These are phyloP conservation scores for Tylopilus sp. DNA, from an alignment of 768 basidiomycete species.

Conservation along the genomic window DNA sequence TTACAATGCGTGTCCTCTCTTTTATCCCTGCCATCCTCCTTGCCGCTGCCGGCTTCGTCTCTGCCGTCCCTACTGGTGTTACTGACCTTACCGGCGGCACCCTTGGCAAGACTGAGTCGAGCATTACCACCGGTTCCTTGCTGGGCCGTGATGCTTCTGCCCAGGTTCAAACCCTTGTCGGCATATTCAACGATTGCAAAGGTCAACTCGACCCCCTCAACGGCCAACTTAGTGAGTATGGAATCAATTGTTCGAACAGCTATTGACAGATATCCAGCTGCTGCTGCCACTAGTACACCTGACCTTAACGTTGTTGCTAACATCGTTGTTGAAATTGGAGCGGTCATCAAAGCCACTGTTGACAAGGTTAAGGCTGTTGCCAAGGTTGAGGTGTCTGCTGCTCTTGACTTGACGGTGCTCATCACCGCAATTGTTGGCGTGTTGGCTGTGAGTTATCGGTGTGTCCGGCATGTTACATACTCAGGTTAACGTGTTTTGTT, in stretches of 20 bases:
- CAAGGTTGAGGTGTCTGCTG: neutral
- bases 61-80: constrained; percentile 6
- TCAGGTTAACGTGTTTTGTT: neutral
- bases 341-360: neutral
- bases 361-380: neutral
- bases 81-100: no score
- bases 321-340: constrained; percentile 1
- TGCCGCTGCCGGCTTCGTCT: constrained; percentile 15
- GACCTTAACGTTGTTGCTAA: neutral
- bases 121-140: neutral
- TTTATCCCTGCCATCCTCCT: constrained; percentile 20
- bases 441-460: constrained; percentile 9
- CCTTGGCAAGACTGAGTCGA: neutral
- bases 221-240: constrained; percentile 1
- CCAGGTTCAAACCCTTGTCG: neutral
- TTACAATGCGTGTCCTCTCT: constrained; percentile 26
- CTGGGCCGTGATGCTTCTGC: neutral
- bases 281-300: neutral
- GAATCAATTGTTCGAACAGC: no score
- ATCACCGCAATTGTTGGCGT: neutral
- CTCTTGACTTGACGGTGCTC: neutral
- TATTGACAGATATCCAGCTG: neutral
- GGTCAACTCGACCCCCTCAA: neutral
- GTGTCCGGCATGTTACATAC: no score
- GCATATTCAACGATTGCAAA: neutral